phyloP scores from a whole-genome alignment of 495 filamentous ascomycete species.

The Lophium mytilinum region DNA sequence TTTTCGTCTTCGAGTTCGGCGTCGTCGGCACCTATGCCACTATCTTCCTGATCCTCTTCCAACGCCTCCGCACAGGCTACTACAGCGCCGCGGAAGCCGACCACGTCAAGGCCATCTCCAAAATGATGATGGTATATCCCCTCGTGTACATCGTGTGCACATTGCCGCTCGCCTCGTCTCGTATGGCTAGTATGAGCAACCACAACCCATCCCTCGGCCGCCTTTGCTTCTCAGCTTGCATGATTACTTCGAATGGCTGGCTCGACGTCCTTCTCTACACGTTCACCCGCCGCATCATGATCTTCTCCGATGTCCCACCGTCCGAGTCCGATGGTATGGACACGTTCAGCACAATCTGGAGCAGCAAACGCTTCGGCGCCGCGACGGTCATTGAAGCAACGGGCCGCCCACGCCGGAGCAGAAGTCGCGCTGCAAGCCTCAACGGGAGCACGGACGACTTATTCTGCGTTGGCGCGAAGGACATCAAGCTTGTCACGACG shows the following conservation, averaged over 20 bases:
- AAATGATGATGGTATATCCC: constrained; percentile 66
- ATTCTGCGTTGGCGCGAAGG: constrained; percentile 7
- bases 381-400: constrained; percentile 12
- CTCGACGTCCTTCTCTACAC: constrained; percentile 68
- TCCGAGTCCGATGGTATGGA: constrained; percentile 21
- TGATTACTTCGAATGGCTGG: constrained; percentile 68
- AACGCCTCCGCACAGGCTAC: constrained; percentile 18
- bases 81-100: constrained; percentile 11
- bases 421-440: background rate
- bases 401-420: background rate
- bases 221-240: constrained; percentile 59
- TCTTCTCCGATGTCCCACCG: constrained; percentile 24
- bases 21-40: constrained; percentile 58
- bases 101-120: constrained; percentile 17
- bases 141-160: constrained; percentile 67
- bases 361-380: constrained; percentile 18
- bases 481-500: constrained; percentile 20
- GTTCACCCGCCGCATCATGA: constrained; percentile 47
- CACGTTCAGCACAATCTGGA: constrained; percentile 25
- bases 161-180: constrained; percentile 59
- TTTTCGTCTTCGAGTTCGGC: constrained; percentile 61
- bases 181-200: constrained; percentile 56
- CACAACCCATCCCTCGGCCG: constrained; percentile 46
- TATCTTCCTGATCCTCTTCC: constrained; percentile 44
- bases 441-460: constrained; percentile 18